Conservation (phyloP, 805 yeast species). For the Metschnikowia santaceciliae region DNA sequence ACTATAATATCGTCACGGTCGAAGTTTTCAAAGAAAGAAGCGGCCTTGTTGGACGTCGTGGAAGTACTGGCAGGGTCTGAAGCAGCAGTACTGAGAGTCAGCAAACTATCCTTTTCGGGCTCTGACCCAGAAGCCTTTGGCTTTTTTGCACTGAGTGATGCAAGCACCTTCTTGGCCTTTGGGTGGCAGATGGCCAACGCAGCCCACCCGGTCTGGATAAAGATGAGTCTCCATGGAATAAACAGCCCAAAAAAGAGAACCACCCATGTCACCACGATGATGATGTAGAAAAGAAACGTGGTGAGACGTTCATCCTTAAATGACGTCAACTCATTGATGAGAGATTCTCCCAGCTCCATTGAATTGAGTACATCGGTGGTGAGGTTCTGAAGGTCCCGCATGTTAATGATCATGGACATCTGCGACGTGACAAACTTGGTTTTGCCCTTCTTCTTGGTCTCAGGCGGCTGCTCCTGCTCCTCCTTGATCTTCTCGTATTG, state of each 20-base stretch:
- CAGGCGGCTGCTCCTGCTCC: conserved; percentile 2
- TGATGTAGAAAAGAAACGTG: conserved; percentile 49
- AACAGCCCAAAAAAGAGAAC: conserved; percentile 44
- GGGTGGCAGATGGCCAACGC: conserved; percentile 59
- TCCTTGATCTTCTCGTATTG: conserved; percentile 1
- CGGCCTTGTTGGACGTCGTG: neutral
- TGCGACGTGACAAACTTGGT: conserved; percentile 28
- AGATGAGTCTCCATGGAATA: conserved; percentile 62
- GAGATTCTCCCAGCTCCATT: conserved; percentile 49
- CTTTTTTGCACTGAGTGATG: conserved; percentile 19
- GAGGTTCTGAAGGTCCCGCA: conserved; percentile 70
- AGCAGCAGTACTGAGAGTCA: neutral
- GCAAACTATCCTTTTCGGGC: conserved; percentile 14
- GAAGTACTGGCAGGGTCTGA: neutral
- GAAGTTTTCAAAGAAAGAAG: conserved; percentile 22
- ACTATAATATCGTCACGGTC: conserved; percentile 55
- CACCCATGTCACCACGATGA: conserved; percentile 29
- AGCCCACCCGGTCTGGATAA: conserved; percentile 58
- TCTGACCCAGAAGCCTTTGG: conserved; percentile 28
- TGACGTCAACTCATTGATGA: conserved; percentile 60
- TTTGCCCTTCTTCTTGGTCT: conserved; percentile 14
- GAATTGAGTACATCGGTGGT: conserved; percentile 51
- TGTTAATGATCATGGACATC: conserved; percentile 49
- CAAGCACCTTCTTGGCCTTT: conserved; percentile 31
- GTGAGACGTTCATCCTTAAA: conserved; percentile 67